Base-by-base conservation (phyloP, 345 rosid genomes). In the Gossypium stocksii region DNA sequence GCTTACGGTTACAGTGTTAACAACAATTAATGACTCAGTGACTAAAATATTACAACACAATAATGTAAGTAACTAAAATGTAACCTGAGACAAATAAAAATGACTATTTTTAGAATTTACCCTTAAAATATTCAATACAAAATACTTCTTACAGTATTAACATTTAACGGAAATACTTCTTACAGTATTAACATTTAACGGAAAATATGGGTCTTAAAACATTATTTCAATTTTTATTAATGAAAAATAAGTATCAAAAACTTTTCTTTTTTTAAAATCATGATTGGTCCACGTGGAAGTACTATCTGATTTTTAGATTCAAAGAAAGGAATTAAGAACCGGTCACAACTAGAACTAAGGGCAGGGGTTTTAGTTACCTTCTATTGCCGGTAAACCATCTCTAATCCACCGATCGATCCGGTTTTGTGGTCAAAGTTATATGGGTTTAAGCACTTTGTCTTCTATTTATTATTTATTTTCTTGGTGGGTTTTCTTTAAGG, bases 271-370 rank as follows among this genome's bases (percentile, higher is more conserved):
- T 25, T 8, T 52, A 75, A 12, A 71, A 63, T 45, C 29, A 60
- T 80, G 7, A 79, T 79, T 69, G 75, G 75, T 2, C 87, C 89
- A 86, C 87, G 90, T 91, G 89, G 83, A 86, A 43, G 56, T 64
- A 17, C 79, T 73, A 41, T 25, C 62, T 10, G 46, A 22, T 58
- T 74, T 29, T 38, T 3, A 66, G 72, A 77, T 56, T 23, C 22
- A 67, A 69, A 17, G 63, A 19, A 70, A 61, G 75, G 75, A 34
- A 78, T 79, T 76, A 75, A 80, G 80, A 82, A 77, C 82, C 71
- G 83, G 78, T 84, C 79, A 70, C 66, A 49, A 10, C 46, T 51
- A 59, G 72, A 64, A 76, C 75, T 75, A 78, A 71, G 53, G 73
- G 48, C 57, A 15, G 25, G 78, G 66, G 34, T 23, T 80, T 77